Evolutionary conservation across 768 basidiomycete genomes (phyloP), one percentile per base, ranked within the genome.

Genomic region (Podaxis pistillaris): DNA sequence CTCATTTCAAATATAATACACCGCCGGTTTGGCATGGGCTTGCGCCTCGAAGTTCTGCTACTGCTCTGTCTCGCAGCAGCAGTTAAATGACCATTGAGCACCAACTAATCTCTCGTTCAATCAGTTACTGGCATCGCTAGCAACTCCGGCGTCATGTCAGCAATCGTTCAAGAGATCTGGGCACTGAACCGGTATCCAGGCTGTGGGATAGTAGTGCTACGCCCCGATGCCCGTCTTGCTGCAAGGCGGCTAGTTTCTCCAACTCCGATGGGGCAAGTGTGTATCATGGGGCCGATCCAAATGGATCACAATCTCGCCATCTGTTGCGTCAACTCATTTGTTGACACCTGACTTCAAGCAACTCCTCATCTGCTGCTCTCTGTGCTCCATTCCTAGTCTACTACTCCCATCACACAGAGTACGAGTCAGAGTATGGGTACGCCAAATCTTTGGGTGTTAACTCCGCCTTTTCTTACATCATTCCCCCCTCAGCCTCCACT

Each of bases 401-500:
- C 33, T 24, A 26, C 54, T 56, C 22, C 26, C 54, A 24, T 24
- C 19, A n/a, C 54, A 38, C 22, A 22, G 22, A 28, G 8, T 13
- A 59, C 15, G 50, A n/a, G 51, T 22, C 50, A 59, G 22, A 37
- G 13, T 36, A 59, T 68, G 68, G 68, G 68, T 62, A 54, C 54
- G 68, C 22, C 17, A 40, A 28, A 26, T 24, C 38, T 26, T 22
- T 40, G 13, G 9, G 44, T 46, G 4, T n/a, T 22, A 49, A 33
- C n/a, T 19, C 4, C 24, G 11, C 30, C 8, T 19, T 19, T 40
- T 7, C 60, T 51, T 6, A 54, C 15, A 44, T 55, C 28, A 2
- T 51, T 33, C 36, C 37, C 40, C 24, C 5, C 7, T 17, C 58
- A 90, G 89, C 89, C 30, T 80, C 86, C 36, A 71, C 67, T 41